Percentiles rank a stretch among this genome's conserved stretches.
phyloP scores from a whole-genome alignment of 192 early-diverging fungal species.

The Oehlia diaphana region DNA sequence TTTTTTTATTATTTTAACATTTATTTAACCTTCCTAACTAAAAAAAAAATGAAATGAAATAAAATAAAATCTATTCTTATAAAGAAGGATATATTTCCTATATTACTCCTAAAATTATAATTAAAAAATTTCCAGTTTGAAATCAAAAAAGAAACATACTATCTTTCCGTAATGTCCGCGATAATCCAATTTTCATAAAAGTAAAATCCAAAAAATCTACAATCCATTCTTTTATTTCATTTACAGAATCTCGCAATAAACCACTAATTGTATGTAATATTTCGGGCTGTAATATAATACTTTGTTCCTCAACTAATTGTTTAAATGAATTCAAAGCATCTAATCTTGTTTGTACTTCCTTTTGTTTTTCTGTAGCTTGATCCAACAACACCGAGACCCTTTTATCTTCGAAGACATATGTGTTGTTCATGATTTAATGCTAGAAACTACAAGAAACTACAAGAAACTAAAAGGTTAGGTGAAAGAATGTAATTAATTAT shows the following conservation, averaged over 20 bases:
- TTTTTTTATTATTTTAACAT: neutral
- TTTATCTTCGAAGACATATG: neutral
- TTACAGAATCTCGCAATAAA: constrained; percentile 8
- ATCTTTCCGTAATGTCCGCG: neutral
- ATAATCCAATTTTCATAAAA: neutral
- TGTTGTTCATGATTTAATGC: neutral
- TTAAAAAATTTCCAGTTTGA: neutral
- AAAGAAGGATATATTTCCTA: neutral
- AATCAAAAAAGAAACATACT: constrained; percentile 22
- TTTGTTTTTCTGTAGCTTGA: constrained; percentile 2
- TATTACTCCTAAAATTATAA: neutral
- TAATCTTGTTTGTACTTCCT: constrained; percentile 13
- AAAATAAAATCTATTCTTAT: neutral
- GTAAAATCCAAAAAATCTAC: constrained; percentile 25
- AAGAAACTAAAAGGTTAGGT: neutral
- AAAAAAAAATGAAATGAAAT: neutral
- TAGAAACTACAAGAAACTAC: neutral
- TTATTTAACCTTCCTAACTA: neutral
- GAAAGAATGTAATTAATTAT: too few species aligned
- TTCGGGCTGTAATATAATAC: constrained; percentile 5
- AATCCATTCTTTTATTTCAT: constrained; percentile 23
- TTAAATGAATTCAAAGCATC: constrained; percentile 22
- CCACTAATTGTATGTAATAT: constrained; percentile 8
- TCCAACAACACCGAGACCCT: constrained; percentile 10
- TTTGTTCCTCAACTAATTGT: constrained; percentile 21